Evolutionary conservation across 2,329 filamentous ascomycete species (phyloP).

Genomic region (Pyricularia pennisetigena): DNA sequence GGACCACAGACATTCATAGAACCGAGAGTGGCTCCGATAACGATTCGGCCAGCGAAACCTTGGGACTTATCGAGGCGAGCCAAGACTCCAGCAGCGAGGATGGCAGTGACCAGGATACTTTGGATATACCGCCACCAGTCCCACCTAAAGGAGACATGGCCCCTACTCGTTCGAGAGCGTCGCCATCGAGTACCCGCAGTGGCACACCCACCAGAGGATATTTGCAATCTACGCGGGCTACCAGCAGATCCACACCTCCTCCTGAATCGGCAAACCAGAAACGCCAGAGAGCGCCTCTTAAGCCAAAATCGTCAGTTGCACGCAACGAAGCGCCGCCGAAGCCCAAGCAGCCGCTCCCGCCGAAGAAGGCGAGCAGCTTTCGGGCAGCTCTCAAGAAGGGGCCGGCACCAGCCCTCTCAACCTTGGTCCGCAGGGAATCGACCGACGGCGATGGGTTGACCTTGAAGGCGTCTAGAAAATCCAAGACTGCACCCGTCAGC

Average conservation of each 20-base stretch:
- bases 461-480: neutral
- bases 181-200: neutral
- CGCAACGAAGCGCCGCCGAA: neutral
- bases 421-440: slow-evolving; percentile 32
- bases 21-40: slow-evolving; percentile 12
- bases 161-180: neutral
- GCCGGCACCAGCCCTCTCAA: slow-evolving; percentile 33
- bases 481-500: slow-evolving; percentile 4
- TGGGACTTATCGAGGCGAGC: slow-evolving; percentile 15
- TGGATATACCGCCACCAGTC: slow-evolving; percentile 5
- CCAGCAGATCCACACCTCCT: neutral
- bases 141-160: slow-evolving; percentile 10
- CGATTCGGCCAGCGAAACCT: slow-evolving; percentile 8
- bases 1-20: slow-evolving; percentile 22
- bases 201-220: neutral
- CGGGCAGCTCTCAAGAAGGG: slow-evolving; percentile 43
- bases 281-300: slow-evolving; percentile 14
- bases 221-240: neutral
- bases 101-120: neutral
- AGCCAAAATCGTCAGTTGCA: slow-evolving; percentile 13
- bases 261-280: slow-evolving; percentile 7
- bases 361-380: slow-evolving; percentile 33
- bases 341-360: neutral
- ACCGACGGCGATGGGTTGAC: slow-evolving; percentile 1
- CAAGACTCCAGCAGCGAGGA: slow-evolving; percentile 12